phyloP scores from a whole-genome alignment of 176 grass and related monocot species.

The Zea luxurians region DNA sequence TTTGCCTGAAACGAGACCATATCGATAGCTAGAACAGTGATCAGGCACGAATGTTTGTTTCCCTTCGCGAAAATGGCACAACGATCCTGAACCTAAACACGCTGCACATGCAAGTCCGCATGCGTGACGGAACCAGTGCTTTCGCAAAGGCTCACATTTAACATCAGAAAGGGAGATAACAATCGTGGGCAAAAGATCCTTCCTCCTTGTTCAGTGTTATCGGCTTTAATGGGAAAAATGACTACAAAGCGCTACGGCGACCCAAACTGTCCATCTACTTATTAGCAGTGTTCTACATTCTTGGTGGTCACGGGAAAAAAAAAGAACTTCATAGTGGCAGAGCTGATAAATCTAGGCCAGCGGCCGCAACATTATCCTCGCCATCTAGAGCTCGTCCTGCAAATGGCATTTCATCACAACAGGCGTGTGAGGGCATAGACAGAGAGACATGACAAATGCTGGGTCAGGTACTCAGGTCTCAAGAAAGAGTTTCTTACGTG shows the following conservation, averaged over 20 bases:
- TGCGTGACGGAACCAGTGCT: background rate
- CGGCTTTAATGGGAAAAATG: conserved; percentile 33
- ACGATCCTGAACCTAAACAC: background rate
- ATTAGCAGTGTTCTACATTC: conserved; percentile 32
- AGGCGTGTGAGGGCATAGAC: background rate
- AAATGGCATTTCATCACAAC: background rate
- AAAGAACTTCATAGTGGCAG: conserved; percentile 36
- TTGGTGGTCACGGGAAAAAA: background rate
- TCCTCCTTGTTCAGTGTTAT: conserved; percentile 21
- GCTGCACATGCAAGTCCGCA: background rate
- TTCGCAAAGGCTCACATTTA: background rate
- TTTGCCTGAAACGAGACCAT: background rate
- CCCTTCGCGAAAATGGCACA: background rate
- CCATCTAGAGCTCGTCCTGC: conserved; percentile 87
- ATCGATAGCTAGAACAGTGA: background rate
- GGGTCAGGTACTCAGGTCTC: background rate
- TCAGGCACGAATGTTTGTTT: background rate
- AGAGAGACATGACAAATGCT: background rate
- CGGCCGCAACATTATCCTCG: conserved; percentile 34
- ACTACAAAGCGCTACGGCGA: conserved; percentile 35
- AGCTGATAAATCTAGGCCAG: conserved; percentile 40
- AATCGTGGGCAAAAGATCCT: background rate
- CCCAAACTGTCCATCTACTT: conserved; percentile 11
- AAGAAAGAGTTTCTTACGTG: conserved; percentile 27
- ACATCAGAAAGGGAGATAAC: background rate